A percentile compares a stretch with the other conserved stretches of the same genome.
These are phyloP conservation scores for Tulasnella sp. DNA, from an alignment of 768 basidiomycete genomes.

Conservation along the genomic window DNA sequence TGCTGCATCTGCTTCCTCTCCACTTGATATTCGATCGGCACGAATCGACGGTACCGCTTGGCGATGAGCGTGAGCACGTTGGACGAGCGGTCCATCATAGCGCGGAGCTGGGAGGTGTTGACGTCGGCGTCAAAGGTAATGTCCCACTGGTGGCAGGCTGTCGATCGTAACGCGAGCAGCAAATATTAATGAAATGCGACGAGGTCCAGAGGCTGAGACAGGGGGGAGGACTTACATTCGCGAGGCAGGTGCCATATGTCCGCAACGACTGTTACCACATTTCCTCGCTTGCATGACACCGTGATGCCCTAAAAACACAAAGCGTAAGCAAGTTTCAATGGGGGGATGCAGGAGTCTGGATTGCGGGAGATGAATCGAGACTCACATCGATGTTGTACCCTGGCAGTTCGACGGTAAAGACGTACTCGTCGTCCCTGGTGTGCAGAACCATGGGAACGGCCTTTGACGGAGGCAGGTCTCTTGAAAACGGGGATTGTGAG, in stretches of 20 bases:
- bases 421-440: slow-evolving; percentile 14
- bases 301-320: slow-evolving; percentile 16
- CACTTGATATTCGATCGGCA: slow-evolving; percentile 29
- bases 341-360: background rate
- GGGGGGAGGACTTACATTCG: slow-evolving; percentile 12
- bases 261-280: slow-evolving; percentile 24
- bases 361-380: background rate
- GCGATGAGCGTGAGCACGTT: slow-evolving; percentile 20
- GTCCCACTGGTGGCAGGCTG: slow-evolving; percentile 26
- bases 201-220: background rate
- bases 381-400: slow-evolving; percentile 26
- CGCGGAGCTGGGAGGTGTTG: slow-evolving; percentile 17
- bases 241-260: slow-evolving; percentile 26
- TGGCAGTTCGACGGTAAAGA: slow-evolving; percentile 24
- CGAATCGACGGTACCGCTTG: slow-evolving; percentile 22
- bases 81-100: slow-evolving; percentile 22
- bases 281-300: slow-evolving; percentile 25
- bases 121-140: slow-evolving; percentile 26
- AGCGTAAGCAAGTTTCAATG: background rate
- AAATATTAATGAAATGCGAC: background rate
- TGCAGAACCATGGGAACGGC: slow-evolving; percentile 19
- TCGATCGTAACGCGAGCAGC: background rate
- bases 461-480: slow-evolving; percentile 17
- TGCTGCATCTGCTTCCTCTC: background rate
- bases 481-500: background rate